Percentiles rank a stretch among this genome's conserved stretches.
These are phyloP conservation scores for Fusarium torulosum DNA, from an alignment of 2,329 filamentous ascomycete genomes.

Conservation along the genomic window DNA sequence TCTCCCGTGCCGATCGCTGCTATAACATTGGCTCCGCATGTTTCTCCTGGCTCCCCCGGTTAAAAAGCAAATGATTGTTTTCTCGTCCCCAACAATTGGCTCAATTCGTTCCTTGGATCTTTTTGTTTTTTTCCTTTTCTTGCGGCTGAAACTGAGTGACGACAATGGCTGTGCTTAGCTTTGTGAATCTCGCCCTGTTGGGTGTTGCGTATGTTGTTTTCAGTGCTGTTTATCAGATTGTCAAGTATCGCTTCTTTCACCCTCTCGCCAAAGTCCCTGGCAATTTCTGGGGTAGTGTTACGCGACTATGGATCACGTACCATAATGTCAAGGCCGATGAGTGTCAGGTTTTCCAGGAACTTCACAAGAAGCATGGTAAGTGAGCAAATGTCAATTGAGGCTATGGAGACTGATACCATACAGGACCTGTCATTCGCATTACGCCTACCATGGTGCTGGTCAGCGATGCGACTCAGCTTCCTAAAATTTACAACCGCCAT, in stretches of 20 bases:
- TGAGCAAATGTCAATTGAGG: rapidly evolving
- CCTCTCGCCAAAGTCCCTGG: slow-evolving; percentile 37
- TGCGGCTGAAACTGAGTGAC: neutral
- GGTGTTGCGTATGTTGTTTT: slow-evolving; percentile 19
- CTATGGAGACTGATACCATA: neutral
- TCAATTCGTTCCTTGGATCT: neutral
- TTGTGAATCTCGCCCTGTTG: slow-evolving; percentile 21
- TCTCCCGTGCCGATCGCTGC: neutral
- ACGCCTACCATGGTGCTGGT: slow-evolving; percentile 46
- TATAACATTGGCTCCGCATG: neutral
- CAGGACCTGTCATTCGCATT: slow-evolving; percentile 44
- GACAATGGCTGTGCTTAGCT: slow-evolving; percentile 27
- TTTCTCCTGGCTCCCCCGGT: neutral
- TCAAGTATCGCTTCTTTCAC: slow-evolving; percentile 39
- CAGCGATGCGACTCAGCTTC: slow-evolving; percentile 62
- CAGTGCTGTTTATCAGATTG: slow-evolving; percentile 16
- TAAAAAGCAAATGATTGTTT: slow-evolving; percentile 16
- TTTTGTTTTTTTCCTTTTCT: neutral
- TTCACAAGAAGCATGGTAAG: slow-evolving; percentile 36
- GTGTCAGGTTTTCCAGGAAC: slow-evolving; percentile 30
- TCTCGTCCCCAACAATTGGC: slow-evolving; percentile 14
- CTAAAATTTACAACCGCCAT: slow-evolving; percentile 66
- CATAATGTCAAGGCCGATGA: slow-evolving; percentile 39
- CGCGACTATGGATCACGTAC: slow-evolving; percentile 43
- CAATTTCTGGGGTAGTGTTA: slow-evolving; percentile 36